A percentile compares a stretch with the other conserved stretches of the same genome.
These are phyloP conservation scores for Nicotiana paniculata DNA, from an alignment of 257 asterid genomes.

Conservation along the genomic window DNA sequence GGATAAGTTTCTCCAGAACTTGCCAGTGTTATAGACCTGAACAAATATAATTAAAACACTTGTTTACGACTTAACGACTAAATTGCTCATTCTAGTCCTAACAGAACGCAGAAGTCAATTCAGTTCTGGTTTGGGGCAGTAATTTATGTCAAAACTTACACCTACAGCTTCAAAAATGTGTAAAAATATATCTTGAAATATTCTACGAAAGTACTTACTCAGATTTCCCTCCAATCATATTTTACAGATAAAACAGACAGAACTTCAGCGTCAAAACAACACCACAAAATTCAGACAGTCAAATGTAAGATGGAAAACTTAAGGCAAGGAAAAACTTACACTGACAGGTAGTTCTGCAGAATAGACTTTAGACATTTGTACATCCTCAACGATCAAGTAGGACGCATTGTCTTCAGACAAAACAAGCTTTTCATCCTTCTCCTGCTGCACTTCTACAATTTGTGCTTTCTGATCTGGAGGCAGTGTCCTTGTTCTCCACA, in stretches of 20 bases:
- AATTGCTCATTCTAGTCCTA: not conserved
- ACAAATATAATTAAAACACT: not conserved
- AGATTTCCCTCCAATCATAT: not conserved
- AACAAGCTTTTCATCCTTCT: slow-evolving; percentile 39
- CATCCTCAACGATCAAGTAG: slow-evolving; percentile 48
- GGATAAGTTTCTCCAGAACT: not conserved
- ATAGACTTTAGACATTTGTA: slow-evolving; percentile 51
- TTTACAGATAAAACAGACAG: not conserved
- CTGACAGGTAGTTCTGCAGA: slow-evolving; percentile 51
- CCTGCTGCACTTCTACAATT: slow-evolving; percentile 48
- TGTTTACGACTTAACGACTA: not conserved
- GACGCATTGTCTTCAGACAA: slow-evolving; percentile 42
- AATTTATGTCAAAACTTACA: not conserved
- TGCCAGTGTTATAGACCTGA: not conserved
- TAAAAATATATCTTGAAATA: not conserved
- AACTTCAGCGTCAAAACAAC: not conserved
- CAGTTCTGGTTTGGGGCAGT: not conserved
- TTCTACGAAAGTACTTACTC: not conserved
- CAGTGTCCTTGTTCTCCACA: slow-evolving; percentile 75
- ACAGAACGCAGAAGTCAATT: not conserved
- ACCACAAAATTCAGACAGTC: not conserved
- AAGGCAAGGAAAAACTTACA: slow-evolving; percentile 29
- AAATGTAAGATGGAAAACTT: not conserved
- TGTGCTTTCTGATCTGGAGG: slow-evolving; percentile 52
- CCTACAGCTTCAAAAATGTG: not conserved